phyloP scores from a whole-genome alignment of 176 grass and related monocot species.

The Oryza australiensis region DNA sequence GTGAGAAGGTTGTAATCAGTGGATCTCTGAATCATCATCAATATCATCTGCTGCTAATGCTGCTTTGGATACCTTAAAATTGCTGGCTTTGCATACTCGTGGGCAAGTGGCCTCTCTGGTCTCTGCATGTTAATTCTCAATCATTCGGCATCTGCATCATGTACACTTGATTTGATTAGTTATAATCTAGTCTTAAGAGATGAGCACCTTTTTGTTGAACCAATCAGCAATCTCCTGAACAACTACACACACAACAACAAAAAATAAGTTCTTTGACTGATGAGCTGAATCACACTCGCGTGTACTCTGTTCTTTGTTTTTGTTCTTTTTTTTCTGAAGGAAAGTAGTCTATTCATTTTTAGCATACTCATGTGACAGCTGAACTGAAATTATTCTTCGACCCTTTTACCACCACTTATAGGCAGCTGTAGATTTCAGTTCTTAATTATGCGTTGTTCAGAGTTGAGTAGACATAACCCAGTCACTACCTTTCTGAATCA shows the following conservation, averaged over 20 bases:
- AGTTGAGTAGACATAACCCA: background rate
- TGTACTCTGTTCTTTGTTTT: background rate
- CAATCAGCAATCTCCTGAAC: constrained; percentile 14
- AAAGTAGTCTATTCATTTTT: background rate
- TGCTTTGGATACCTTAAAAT: constrained; percentile 42
- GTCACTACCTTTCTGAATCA: background rate
- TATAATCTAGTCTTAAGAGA: constrained; percentile 8
- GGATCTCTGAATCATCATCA: background rate
- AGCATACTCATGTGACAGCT: background rate
- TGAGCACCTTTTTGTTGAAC: background rate
- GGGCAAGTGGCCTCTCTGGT: background rate
- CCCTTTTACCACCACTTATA: background rate
- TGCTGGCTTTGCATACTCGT: constrained; percentile 28
- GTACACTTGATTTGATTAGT: constrained; percentile 24
- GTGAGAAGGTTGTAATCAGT: constrained; percentile 12
- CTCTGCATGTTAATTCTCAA: constrained; percentile 25
- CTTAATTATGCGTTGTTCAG: background rate
- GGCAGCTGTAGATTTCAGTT: background rate
- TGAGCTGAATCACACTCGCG: background rate
- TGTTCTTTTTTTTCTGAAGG: too few species aligned
- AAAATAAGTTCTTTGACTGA: background rate
- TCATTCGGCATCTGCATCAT: constrained; percentile 37
- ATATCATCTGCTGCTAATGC: background rate
- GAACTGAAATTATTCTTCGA: background rate
- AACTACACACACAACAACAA: background rate